These are phyloP conservation scores for Solanum chmielewskii DNA, from an alignment of 257 asterid species.

Conservation along the genomic window DNA sequence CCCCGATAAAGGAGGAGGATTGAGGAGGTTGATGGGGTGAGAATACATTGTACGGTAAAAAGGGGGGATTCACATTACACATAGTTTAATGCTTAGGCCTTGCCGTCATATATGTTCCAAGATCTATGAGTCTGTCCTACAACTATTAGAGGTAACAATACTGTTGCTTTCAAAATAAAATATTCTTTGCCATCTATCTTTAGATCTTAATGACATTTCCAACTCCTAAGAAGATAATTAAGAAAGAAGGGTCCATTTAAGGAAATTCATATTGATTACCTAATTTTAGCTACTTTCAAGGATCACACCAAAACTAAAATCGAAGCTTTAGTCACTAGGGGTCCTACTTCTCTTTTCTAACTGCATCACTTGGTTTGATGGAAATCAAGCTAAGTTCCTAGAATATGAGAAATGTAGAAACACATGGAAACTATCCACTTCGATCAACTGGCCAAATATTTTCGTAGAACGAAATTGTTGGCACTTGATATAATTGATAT, in stretches of 20 bases:
- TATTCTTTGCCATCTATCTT: background rate
- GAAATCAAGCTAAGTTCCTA: background rate
- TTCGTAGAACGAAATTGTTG: background rate
- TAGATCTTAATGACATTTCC: background rate
- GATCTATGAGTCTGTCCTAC: background rate
- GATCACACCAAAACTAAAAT: background rate
- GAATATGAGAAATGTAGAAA: background rate
- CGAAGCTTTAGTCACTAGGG: background rate
- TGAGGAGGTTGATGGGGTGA: background rate
- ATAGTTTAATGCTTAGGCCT: background rate
- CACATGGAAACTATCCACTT: background rate
- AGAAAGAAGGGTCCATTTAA: background rate
- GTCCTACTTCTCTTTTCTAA: background rate
- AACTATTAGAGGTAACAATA: background rate
- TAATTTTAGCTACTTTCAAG: background rate
- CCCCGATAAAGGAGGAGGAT: background rate
- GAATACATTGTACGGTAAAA: background rate
- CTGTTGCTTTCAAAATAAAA: background rate
- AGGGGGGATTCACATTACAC: background rate
- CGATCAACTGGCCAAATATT: background rate
- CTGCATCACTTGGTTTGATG: background rate
- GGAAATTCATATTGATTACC: background rate
- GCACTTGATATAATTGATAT: background rate
- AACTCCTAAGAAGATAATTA: background rate
- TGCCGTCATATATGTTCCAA: background rate